phyloP scores from a whole-genome alignment of 352 stramenopile genomes.

The Phytophthora agathidicida region DNA sequence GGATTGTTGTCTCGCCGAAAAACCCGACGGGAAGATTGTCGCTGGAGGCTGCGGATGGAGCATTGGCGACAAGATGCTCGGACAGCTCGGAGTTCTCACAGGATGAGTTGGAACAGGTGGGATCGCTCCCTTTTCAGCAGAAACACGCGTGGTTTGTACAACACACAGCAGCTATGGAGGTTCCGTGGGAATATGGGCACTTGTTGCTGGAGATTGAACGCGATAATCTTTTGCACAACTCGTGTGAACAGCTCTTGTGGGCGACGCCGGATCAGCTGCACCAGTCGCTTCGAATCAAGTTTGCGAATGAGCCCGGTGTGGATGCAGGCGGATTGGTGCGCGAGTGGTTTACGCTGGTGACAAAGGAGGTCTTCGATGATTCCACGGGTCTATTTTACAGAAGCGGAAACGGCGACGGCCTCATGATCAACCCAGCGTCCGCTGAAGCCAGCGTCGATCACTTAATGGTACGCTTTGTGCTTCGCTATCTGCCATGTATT shows the following conservation, averaged over 20 bases:
- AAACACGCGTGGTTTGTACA: conserved; percentile 91
- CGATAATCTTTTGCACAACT: conserved; percentile 90
- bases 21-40: conserved; percentile 76
- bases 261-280: conserved; percentile 85
- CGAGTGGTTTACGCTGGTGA: conserved; percentile 93
- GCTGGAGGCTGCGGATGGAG: conserved; percentile 73
- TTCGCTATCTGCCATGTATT: neutral
- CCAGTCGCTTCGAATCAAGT: conserved; percentile 90
- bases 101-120: conserved; percentile 77
- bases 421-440: conserved; percentile 88
- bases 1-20: conserved; percentile 75
- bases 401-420: conserved; percentile 72
- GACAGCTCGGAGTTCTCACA: conserved; percentile 68
- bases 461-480: conserved; percentile 61
- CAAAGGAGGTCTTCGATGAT: conserved; percentile 89
- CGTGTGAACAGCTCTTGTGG: conserved; percentile 86
- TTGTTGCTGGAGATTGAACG: conserved; percentile 88
- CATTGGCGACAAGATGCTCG: conserved; percentile 58
- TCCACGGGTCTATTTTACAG: conserved; percentile 81
- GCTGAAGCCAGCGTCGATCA: conserved; percentile 85
- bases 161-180: conserved; percentile 83
- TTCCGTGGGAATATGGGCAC: conserved; percentile 89
- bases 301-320: conserved; percentile 91
- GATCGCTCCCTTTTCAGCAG: conserved; percentile 79
- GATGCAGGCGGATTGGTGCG: conserved; percentile 91